These are phyloP conservation scores for Podospora sp. DNA, from an alignment of 495 filamentous ascomycete genomes.

Conservation along the genomic window DNA sequence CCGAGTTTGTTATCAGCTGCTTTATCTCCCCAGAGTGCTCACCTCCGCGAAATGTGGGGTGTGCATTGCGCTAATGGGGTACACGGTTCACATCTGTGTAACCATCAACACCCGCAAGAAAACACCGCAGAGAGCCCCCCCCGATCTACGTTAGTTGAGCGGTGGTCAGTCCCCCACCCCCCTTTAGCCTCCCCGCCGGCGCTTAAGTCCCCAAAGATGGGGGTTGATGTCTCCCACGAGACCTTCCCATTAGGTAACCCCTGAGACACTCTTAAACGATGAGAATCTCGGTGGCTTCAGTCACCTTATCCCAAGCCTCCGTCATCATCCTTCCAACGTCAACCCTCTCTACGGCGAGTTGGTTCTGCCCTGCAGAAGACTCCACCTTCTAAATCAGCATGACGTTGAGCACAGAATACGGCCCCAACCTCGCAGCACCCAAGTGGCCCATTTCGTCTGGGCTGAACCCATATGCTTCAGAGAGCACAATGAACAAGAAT, in stretches of 20 bases:
- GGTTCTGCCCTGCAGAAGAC: conserved; percentile 1
- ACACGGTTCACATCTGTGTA: not conserved
- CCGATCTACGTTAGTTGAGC: not conserved
- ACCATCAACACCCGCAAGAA: not conserved
- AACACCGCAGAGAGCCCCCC: not conserved
- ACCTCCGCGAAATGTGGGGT: conserved; percentile 5
- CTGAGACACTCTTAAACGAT: conserved; percentile 3
- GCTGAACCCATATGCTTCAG: conserved; percentile 2
- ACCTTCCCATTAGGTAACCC: too few species aligned
- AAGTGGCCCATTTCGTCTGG: not conserved
- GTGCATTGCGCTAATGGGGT: conserved; percentile 7
- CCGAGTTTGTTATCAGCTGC: not conserved
- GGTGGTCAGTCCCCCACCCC: not conserved
- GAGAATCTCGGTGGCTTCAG: conserved; percentile 1
- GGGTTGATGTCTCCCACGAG: too few species aligned
- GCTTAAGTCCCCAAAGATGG: too few species aligned
- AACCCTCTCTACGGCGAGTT: conserved; percentile 1
- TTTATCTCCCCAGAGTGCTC: not conserved
- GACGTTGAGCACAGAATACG: conserved; percentile 8
- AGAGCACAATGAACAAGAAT: conserved; percentile 11
- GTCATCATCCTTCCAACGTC: conserved; percentile 3
- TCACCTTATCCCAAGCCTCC: not conserved
- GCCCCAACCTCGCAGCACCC: not conserved
- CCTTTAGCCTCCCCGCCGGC: not conserved
- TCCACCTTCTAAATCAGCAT: conserved; percentile 2